Evolutionary conservation across 208 protist species (phyloP), one percentile per base, ranked within the genome.

Genomic region (Crithidia fasciculata): DNA sequence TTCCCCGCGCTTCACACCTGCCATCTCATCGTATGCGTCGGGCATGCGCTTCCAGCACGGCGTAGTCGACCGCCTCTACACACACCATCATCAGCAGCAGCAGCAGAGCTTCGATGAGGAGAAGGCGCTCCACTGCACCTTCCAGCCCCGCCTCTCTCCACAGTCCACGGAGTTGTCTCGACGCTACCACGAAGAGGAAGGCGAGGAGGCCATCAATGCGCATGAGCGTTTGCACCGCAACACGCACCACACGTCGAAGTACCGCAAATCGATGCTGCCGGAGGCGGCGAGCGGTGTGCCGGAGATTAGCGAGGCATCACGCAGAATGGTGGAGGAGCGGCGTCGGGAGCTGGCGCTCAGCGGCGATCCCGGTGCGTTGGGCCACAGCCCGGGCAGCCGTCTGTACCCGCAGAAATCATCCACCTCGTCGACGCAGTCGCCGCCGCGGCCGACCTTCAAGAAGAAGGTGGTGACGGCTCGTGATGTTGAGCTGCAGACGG

Each of bases 41-140:
- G 68, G 55, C 16, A 67, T 94, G 18, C 68, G 78, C 6, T 75
- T 75, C 15, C 37, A 71, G 36, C 78, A 86, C 50, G 71, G 69
- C 54, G 90, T 92, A 39, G 81, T 86, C 62, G 83, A 88, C n/a
- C 84, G 89, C 41, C 81, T 94, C 43, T 88, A 83, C 78, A 65
- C 77, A 39, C 62, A 53, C 47, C 74, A 64, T 58, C 57, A 58
- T 4, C 55, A 60, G 53, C 50, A 49, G 28, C 13, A 52, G 39
- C 45, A 72, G 36, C 39, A 37, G n/a, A 8, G 47, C 37, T 91
- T 74, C 56, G 86, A 86, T 57, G 80, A 80, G 58, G 81, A 65
- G 36, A 69, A 68, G 28, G 67, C 61, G 13, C 72, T 75, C 28
- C 49, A 80, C 71, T 90, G 85, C 71, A 91, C 87, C 64, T 92